These are phyloP conservation scores for Blepharisma undulans DNA, from an alignment of 169 alveolate genomes.

Conservation along the genomic window DNA sequence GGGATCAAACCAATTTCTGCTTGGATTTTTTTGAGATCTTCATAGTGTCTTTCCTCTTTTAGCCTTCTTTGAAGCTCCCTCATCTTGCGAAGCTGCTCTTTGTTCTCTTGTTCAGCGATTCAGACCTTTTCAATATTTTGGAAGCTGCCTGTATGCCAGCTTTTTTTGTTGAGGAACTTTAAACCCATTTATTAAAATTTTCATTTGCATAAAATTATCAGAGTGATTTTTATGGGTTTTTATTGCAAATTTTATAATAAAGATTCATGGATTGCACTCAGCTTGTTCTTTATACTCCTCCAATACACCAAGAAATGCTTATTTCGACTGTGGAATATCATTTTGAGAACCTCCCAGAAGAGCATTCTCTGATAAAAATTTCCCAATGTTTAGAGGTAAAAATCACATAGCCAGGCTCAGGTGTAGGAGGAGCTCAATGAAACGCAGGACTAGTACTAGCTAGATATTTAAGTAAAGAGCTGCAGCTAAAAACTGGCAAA, in stretches of 20 bases:
- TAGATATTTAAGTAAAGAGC: background rate
- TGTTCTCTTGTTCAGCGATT: conserved; percentile 67
- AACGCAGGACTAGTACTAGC: background rate
- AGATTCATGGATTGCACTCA: background rate
- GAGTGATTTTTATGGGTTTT: no score
- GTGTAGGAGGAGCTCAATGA: background rate
- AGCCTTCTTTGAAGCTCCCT: conserved; percentile 69
- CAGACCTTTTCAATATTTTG: conserved; percentile 74
- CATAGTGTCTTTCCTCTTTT: conserved; percentile 75
- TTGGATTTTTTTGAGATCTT: conserved; percentile 68
- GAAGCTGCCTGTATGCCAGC: conserved; percentile 78
- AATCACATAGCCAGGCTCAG: background rate
- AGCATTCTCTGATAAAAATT: background rate
- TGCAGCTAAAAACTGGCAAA: background rate
- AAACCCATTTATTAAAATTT: conserved; percentile 59
- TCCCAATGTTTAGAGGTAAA: background rate
- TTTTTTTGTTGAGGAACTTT: conserved; percentile 65
- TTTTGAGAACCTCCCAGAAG: background rate
- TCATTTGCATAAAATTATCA: background rate
- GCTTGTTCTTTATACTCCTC: background rate
- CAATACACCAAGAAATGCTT: background rate
- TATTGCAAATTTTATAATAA: no score
- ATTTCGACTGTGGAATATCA: background rate
- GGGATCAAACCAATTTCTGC: conserved; percentile 72
- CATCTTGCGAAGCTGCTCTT: conserved; percentile 55